Conservation (phyloP, 768 basidiomycete species). For the Grammothele lineata region DNA sequence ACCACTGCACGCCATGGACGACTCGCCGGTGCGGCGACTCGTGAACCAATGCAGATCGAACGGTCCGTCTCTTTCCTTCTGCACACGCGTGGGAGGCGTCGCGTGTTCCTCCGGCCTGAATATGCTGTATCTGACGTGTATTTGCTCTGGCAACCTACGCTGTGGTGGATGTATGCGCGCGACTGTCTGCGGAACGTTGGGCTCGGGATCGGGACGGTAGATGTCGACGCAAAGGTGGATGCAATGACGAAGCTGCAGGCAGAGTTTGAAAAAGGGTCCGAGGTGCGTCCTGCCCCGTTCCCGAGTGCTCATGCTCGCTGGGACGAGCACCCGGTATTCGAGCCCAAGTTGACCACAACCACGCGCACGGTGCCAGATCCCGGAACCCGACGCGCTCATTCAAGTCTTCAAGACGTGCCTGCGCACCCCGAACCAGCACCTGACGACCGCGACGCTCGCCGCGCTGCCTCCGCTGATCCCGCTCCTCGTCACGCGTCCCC, state of each 20-base stretch:
- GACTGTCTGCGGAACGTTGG: too few species aligned
- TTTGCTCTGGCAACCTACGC: too few species aligned
- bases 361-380: conserved; percentile 42
- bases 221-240: conserved; percentile 78
- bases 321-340: neutral
- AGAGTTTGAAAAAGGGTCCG: conserved; percentile 64
- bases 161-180: too few species aligned
- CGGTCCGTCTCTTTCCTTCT: conserved; percentile 20
- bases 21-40: conserved; percentile 25
- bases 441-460: conserved; percentile 72
- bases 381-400: conserved; percentile 63
- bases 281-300: conserved; percentile 42
- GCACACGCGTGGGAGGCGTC: too few species aligned
- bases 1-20: conserved; percentile 20
- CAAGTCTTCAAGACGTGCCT: conserved; percentile 68
- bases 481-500: conserved; percentile 43
- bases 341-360: neutral
- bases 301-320: neutral
- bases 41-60: conserved; percentile 28
- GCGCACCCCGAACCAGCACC: conserved; percentile 76
- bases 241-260: conserved; percentile 74
- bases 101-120: neutral
- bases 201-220: too few species aligned
- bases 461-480: conserved; percentile 65
- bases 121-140: neutral